A percentile compares a stretch with the other conserved stretches of the same genome.
Conservation (phyloP, 2,329 filamentous ascomycete genomes). For the Diplodia intermedia region DNA sequence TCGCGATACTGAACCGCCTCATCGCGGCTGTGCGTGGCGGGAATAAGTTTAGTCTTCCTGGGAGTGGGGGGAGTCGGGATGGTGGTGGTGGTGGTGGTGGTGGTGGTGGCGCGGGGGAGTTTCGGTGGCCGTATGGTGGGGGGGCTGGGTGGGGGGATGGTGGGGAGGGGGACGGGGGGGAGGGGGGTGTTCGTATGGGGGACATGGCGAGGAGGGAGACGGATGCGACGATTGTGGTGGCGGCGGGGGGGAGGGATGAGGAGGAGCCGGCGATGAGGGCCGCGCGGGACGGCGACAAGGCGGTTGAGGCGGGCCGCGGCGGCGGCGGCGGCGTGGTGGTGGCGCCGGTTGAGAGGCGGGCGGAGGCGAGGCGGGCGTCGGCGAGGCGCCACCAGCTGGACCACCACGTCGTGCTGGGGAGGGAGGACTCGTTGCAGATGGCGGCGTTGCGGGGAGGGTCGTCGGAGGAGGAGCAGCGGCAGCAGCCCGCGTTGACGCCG, state of each 20-base stretch:
- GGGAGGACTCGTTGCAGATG: neutral
- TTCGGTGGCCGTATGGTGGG: neutral
- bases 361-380: too few relatives aligned
- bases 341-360: too few relatives aligned
- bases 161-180: neutral
- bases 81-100: neutral
- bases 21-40: neutral
- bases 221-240: too few relatives aligned
- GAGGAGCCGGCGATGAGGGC: neutral
- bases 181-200: neutral
- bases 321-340: too few relatives aligned
- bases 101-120: neutral
- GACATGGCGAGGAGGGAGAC: too few relatives aligned
- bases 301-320: neutral
- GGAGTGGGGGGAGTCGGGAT: neutral
- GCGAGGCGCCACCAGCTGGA: neutral
- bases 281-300: neutral
- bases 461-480: neutral
- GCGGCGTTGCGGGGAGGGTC: neutral
- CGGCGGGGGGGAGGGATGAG: neutral
- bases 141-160: too few relatives aligned
- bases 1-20: conserved; percentile 56
- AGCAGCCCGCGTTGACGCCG: neutral
- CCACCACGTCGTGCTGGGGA: neutral
- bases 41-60: neutral